Evolutionary conservation across 2,329 filamentous ascomycete genomes (phyloP).

Genomic region (Thelonectria rubi): DNA sequence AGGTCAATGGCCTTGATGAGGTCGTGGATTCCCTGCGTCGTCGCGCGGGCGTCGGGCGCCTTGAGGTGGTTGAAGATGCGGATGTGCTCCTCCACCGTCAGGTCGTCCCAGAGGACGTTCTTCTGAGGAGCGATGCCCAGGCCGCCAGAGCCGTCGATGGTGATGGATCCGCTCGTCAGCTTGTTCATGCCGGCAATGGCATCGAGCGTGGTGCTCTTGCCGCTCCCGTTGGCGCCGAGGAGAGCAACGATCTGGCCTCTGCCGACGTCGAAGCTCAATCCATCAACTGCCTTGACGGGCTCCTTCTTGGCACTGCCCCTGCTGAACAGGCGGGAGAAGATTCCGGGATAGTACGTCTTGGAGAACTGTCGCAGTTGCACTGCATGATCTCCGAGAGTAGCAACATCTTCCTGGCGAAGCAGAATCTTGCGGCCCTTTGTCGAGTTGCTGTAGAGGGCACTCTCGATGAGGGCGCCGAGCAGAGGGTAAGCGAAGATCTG

Average conservation of each 20-base stretch:
- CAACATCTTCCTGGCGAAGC: slow-evolving; percentile 43
- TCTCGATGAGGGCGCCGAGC: slow-evolving; percentile 78
- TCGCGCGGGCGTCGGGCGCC: slow-evolving; percentile 64
- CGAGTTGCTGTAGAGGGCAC: slow-evolving; percentile 77
- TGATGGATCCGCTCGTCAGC: slow-evolving; percentile 78
- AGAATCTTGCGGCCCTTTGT: slow-evolving; percentile 67
- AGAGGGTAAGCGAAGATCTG: slow-evolving; percentile 83
- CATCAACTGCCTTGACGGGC: slow-evolving; percentile 80
- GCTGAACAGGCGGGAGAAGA: slow-evolving; percentile 63
- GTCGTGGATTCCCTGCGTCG: slow-evolving; percentile 65
- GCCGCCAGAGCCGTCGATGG: slow-evolving; percentile 79
- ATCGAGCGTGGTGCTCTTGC: slow-evolving; percentile 90
- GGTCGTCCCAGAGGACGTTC: slow-evolving; percentile 91
- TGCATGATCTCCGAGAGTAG: slow-evolving; percentile 55
- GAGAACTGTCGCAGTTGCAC: slow-evolving; percentile 78
- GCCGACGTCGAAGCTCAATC: slow-evolving; percentile 74
- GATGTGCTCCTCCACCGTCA: slow-evolving; percentile 88
- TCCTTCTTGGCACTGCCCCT: slow-evolving; percentile 56
- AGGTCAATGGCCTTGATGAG: slow-evolving; percentile 80
- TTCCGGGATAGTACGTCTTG: slow-evolving; percentile 78
- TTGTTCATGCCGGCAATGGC: slow-evolving; percentile 85
- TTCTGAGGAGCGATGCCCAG: slow-evolving; percentile 91
- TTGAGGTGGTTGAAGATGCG: slow-evolving; percentile 86
- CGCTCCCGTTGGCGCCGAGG: slow-evolving; percentile 88
- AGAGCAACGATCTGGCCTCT: slow-evolving; percentile 87